A percentile compares a stretch with the other conserved stretches of the same genome.
These are phyloP conservation scores for Suillus alpinus DNA, from an alignment of 768 basidiomycete species.

Conservation along the genomic window DNA sequence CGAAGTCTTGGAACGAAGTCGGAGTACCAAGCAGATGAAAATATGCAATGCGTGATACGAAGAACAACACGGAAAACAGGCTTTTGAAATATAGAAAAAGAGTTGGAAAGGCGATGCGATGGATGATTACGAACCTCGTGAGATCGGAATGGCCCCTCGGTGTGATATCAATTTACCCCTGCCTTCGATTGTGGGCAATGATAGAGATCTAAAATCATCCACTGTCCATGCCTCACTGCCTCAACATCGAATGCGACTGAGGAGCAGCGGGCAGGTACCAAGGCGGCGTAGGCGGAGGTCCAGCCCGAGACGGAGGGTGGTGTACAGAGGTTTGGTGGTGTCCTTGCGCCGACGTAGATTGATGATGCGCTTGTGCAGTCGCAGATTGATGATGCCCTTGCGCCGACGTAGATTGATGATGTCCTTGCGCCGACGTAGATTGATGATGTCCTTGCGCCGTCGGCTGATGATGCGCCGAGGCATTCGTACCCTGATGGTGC, in stretches of 20 bases:
- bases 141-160: not conserved
- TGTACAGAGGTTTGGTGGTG: conserved; percentile 4
- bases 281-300: conserved; percentile 18
- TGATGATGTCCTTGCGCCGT: conserved; percentile 18
- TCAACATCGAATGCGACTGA: conserved; percentile 2
- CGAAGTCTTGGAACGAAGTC: not conserved
- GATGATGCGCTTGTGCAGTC: conserved; percentile 16
- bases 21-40: not conserved
- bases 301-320: not conserved
- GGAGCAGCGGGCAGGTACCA: conserved; percentile 9
- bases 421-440: conserved; percentile 5
- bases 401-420: conserved; percentile 15
- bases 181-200: not conserved
- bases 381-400: conserved; percentile 9
- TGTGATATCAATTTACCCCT: not conserved
- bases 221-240: not conserved
- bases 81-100: not conserved
- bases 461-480: not conserved
- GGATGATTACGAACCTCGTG: not conserved
- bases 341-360: conserved; percentile 16
- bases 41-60: conserved; percentile 1
- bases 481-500: not conserved
- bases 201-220: not conserved
- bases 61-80: not conserved
- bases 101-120: not conserved